phyloP scores from a whole-genome alignment of 768 basidiomycete genomes.

The Lactifluus piperatus region DNA sequence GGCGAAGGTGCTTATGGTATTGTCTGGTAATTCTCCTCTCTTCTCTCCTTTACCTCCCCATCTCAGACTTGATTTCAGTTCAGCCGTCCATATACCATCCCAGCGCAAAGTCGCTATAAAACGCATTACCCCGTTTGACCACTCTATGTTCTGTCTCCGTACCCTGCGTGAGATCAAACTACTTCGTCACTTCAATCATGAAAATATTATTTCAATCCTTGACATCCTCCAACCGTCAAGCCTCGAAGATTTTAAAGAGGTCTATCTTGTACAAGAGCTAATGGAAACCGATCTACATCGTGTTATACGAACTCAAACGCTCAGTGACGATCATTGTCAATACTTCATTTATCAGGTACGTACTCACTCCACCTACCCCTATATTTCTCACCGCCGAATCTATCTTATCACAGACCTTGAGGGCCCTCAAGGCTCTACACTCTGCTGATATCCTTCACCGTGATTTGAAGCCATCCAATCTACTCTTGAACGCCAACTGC shows the following conservation, averaged over 20 bases:
- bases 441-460: conserved; percentile 92
- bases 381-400: neutral
- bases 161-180: conserved; percentile 95
- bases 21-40: conserved; percentile 47
- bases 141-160: conserved; percentile 88
- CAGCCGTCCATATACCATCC: conserved; percentile 79
- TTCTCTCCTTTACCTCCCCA: neutral
- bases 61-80: conserved; percentile 29
- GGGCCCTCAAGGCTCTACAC: conserved; percentile 91
- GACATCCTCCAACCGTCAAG: conserved; percentile 79
- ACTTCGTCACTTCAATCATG: conserved; percentile 76
- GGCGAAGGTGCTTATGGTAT: conserved; percentile 93
- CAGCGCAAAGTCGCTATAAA: conserved; percentile 94
- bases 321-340: conserved; percentile 93
- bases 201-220: conserved; percentile 90
- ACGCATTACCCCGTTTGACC: conserved; percentile 92
- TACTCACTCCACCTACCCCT: conserved; percentile 2
- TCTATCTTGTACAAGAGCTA: conserved; percentile 65
- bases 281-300: conserved; percentile 96
- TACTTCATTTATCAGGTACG: conserved; percentile 94
- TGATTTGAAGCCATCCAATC: conserved; percentile 93
- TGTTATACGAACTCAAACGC: conserved; percentile 89
- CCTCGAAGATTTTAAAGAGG: conserved; percentile 78
- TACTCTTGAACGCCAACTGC: conserved; percentile 93
- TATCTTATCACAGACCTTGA: conserved; percentile 51